phyloP scores from a whole-genome alignment of 2,329 filamentous ascomycete species.

The Arachnopeziza araneosa region DNA sequence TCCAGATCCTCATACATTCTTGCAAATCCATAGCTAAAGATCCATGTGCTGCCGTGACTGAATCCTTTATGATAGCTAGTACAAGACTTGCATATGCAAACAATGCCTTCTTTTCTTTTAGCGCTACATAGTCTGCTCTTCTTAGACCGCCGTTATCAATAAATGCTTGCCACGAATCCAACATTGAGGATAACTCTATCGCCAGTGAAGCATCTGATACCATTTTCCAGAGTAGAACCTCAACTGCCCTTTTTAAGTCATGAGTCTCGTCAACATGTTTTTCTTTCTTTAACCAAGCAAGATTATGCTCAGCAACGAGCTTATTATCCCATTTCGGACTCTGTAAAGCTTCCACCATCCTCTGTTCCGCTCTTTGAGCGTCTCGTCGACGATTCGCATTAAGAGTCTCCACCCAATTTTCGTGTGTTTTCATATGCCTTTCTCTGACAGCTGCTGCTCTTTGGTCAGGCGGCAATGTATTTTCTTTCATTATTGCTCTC shows the following conservation, averaged over 20 bases:
- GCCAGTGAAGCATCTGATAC: slow-evolving; percentile 43
- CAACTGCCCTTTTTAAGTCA: slow-evolving; percentile 38
- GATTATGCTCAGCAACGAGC: slow-evolving; percentile 39
- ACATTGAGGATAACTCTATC: slow-evolving; percentile 35
- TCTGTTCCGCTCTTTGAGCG: slow-evolving; percentile 40
- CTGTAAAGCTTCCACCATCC: slow-evolving; percentile 45
- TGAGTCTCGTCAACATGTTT: slow-evolving; percentile 23
- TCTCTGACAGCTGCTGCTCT: slow-evolving; percentile 37
- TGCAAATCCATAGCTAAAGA: slow-evolving; percentile 47
- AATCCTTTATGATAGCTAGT: slow-evolving; percentile 42
- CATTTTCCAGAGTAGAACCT: slow-evolving; percentile 46
- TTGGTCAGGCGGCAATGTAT: slow-evolving; percentile 38
- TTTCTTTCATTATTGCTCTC: slow-evolving; percentile 39
- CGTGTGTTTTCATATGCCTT: slow-evolving; percentile 37
- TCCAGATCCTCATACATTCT: slow-evolving; percentile 50
- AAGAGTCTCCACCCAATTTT: slow-evolving; percentile 43
- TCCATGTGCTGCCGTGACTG: slow-evolving; percentile 41
- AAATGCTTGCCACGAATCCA: slow-evolving; percentile 51
- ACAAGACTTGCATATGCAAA: slow-evolving; percentile 46
- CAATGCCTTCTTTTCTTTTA: slow-evolving; percentile 35
- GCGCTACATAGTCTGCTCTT: slow-evolving; percentile 36
- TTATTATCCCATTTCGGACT: slow-evolving; percentile 47
- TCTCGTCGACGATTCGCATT: slow-evolving; percentile 36
- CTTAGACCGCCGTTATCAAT: slow-evolving; percentile 50
- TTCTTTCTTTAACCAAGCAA: slow-evolving; percentile 39